phyloP scores from a whole-genome alignment of 1,284 basidiomycete genomes.

The Tylopilus sp. region DNA sequence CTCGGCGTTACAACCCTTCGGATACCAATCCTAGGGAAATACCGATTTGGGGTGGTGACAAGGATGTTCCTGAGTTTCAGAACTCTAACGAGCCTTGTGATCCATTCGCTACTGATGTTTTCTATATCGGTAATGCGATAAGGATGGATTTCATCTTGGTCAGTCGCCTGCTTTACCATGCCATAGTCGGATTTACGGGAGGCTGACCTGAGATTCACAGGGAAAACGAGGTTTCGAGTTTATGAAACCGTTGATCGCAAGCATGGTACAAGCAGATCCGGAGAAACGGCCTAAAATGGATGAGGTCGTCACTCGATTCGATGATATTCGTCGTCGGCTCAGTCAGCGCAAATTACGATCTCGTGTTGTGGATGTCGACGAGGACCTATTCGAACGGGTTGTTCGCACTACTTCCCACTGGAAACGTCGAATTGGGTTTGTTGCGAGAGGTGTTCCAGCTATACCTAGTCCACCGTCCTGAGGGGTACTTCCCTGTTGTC shows the following conservation, averaged over 20 bases:
- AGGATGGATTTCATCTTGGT: slow-evolving; percentile 18
- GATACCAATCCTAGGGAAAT: not conserved
- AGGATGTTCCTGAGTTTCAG: slow-evolving; percentile 15
- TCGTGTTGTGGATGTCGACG: slow-evolving; percentile 7
- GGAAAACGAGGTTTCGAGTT: slow-evolving; percentile 32
- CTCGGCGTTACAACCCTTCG: not conserved
- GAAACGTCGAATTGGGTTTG: slow-evolving; percentile 18
- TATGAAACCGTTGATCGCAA: slow-evolving; percentile 29
- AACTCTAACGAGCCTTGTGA: slow-evolving; percentile 10
- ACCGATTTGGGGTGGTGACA: slow-evolving; percentile 1
- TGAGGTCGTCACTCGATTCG: slow-evolving; percentile 34
- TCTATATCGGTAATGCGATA: not conserved
- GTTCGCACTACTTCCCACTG: slow-evolving; percentile 13
- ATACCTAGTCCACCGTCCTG: slow-evolving; percentile 7
- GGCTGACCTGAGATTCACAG: not conserved
- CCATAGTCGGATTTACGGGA: not conserved
- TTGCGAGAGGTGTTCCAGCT: slow-evolving; percentile 3
- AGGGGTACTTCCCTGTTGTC: too few species aligned
- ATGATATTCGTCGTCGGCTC: slow-evolving; percentile 22
- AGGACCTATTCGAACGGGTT: slow-evolving; percentile 3
- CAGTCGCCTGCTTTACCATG: not conserved
- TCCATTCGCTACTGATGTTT: slow-evolving; percentile 5
- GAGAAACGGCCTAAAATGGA: slow-evolving; percentile 36
- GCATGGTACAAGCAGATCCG: slow-evolving; percentile 37
- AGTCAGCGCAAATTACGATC: slow-evolving; percentile 30